Base-by-base conservation (phyloP, 2,329 filamentous ascomycete genomes). In the Colletotrichum trifolii region DNA sequence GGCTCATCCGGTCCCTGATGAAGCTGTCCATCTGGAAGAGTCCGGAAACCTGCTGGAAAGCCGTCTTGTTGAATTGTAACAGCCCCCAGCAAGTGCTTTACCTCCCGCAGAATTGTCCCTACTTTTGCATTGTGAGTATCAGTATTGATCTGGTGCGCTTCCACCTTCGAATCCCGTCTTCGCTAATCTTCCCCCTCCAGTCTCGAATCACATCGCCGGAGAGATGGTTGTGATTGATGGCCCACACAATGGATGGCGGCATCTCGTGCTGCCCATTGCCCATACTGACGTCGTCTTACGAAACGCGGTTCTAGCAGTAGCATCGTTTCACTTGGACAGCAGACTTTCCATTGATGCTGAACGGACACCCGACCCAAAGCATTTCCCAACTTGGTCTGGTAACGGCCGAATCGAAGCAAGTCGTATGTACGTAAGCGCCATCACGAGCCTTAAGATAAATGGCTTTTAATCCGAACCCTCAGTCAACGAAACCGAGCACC, bases 181-280 rank as follows among this genome's bases (percentile, higher is more conserved):
- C 11, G 40, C 8, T 11, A 36, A 35, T 35, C 6, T 25, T 9
- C 12, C 38, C 5, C 8, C 38, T 3, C 8, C 15, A 71, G 69
- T 71, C 39, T 70, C 69, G 6, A 53, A 62, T 10, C 25, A 68
- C 17, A 71, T 71, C 17, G 68, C 70, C 3, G 53, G 49, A 0
- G 69, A 71, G 39, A 71, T 71, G 69, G 69, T 70, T 0, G 68
- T 68, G 8, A 46, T 71, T 17, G 70, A 71, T 13, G 70, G 69
- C n/a, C 36, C 42, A 12, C 64, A 71, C 49, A 71, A 71, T 34
- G 64, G 67, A 17, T 71, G 69, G 69, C 67, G 70, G 5, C 60
- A 67, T 38, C 50, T 71, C 2, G 57, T 71, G 1, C 69, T 71
- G 1, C 69, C 69, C 6, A 60, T 71, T 39, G 70, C 70, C 4